Conservation (phyloP, 768 basidiomycete genomes). For the Gloeophyllum trabeum region DNA sequence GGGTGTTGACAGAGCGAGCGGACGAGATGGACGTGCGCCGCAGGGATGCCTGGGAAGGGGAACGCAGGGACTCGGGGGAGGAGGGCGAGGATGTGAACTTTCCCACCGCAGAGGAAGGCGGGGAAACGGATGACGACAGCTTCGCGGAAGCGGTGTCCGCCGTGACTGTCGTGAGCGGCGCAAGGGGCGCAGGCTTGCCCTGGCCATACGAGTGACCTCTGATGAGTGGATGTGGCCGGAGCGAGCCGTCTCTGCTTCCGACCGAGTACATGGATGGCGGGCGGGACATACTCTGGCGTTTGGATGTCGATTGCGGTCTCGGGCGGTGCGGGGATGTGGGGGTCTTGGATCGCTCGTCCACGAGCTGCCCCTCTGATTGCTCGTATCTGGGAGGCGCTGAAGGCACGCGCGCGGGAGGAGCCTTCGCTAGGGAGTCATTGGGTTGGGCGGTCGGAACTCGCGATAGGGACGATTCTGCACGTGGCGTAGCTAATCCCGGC, state of each 20-base stretch:
- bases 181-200: constrained; percentile 36
- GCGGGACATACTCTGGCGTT: constrained; percentile 35
- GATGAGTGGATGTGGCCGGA: constrained; percentile 70
- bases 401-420: constrained; percentile 1
- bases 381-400: constrained; percentile 7
- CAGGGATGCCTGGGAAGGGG: constrained; percentile 13
- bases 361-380: constrained; percentile 10
- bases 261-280: constrained; percentile 56
- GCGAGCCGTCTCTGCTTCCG: constrained; percentile 15
- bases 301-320: constrained; percentile 22
- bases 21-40: constrained; percentile 51
- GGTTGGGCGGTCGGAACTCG: constrained; percentile 10
- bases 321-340: constrained; percentile 27
- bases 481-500: constrained; percentile 17
- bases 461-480: constrained; percentile 14
- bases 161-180: constrained; percentile 53
- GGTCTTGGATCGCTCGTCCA: constrained; percentile 21
- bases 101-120: constrained; percentile 25
- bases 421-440: background rate
- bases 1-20: constrained; percentile 44
- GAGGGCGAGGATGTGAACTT: constrained; percentile 19
- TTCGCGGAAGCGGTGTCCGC: constrained; percentile 34
- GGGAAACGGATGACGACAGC: constrained; percentile 24
- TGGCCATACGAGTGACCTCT: constrained; percentile 59
- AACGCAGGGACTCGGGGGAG: constrained; percentile 11